phyloP scores from a whole-genome alignment of 2,329 filamentous ascomycete species.

The Salinomyces thailandicus region DNA sequence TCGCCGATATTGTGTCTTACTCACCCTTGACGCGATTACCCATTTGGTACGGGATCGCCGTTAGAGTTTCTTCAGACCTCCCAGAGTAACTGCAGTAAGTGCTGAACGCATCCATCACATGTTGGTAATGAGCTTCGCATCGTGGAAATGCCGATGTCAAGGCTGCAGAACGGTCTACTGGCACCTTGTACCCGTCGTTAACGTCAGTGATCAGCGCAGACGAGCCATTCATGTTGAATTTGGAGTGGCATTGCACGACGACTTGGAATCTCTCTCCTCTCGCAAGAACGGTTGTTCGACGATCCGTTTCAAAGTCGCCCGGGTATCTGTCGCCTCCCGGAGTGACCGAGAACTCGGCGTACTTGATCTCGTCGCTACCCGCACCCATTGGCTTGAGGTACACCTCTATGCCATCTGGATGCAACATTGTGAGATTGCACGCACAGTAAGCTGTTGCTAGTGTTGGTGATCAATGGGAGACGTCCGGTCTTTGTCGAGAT shows the following conservation, averaged over 20 bases:
- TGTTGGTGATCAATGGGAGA: too few species aligned
- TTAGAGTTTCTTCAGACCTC: neutral
- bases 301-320: neutral
- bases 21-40: neutral
- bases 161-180: too few species aligned
- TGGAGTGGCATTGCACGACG: neutral
- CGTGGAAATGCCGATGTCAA: too few species aligned
- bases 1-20: neutral
- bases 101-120: neutral
- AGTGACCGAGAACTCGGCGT: neutral
- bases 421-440: slow-evolving; percentile 1
- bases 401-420: slow-evolving; percentile 4
- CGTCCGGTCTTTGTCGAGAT: too few species aligned
- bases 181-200: too few species aligned
- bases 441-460: too few species aligned
- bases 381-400: slow-evolving; percentile 3
- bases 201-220: neutral
- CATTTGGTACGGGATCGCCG: neutral
- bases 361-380: slow-evolving; percentile 1
- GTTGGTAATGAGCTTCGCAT: too few species aligned
- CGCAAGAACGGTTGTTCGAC: neutral
- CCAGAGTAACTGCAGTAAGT: neutral
- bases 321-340: neutral
- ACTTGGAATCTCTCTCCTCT: neutral
- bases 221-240: neutral